These are phyloP conservation scores for Rosa lucieae DNA, from an alignment of 306 rosid species.

Conservation along the genomic window DNA sequence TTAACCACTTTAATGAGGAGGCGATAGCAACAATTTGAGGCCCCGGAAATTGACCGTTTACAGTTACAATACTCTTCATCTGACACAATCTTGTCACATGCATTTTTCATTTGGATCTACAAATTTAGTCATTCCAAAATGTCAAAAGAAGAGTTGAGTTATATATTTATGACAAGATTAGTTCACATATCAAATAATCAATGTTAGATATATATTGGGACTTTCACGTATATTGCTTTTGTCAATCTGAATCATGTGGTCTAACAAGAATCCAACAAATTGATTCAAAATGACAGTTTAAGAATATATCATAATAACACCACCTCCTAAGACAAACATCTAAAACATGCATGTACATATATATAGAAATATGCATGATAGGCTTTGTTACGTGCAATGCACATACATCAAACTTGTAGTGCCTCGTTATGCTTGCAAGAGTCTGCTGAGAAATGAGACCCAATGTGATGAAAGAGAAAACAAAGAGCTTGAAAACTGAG, in stretches of 20 bases:
- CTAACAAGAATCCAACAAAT: too few relatives aligned
- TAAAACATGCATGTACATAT: too few relatives aligned
- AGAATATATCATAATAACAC: too few relatives aligned
- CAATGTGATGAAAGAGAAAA: slow-evolving; percentile 26
- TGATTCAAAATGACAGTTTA: too few relatives aligned
- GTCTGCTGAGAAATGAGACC: slow-evolving; percentile 34
- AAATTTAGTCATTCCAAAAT: background rate
- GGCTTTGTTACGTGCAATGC: too few relatives aligned
- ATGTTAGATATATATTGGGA: too few relatives aligned
- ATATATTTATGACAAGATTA: too few relatives aligned
- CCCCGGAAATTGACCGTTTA: slow-evolving; percentile 71
- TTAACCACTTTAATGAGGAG: slow-evolving; percentile 54
- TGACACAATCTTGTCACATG: slow-evolving; percentile 63
- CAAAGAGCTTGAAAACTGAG: slow-evolving; percentile 23
- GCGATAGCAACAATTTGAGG: slow-evolving; percentile 55
- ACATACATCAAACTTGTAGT: slow-evolving; percentile 60
- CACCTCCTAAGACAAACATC: too few relatives aligned
- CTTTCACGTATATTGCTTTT: too few relatives aligned
- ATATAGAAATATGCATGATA: background rate
- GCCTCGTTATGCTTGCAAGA: slow-evolving; percentile 50
- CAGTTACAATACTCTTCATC: slow-evolving; percentile 59
- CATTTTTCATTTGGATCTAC: slow-evolving; percentile 50
- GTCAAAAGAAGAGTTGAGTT: too few relatives aligned
- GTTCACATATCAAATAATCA: too few relatives aligned
- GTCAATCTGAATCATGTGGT: too few relatives aligned